Evolutionary conservation across 208 protist species (phyloP), one percentile per base, ranked within the genome.

Genomic region (Strigomonas galati): DNA sequence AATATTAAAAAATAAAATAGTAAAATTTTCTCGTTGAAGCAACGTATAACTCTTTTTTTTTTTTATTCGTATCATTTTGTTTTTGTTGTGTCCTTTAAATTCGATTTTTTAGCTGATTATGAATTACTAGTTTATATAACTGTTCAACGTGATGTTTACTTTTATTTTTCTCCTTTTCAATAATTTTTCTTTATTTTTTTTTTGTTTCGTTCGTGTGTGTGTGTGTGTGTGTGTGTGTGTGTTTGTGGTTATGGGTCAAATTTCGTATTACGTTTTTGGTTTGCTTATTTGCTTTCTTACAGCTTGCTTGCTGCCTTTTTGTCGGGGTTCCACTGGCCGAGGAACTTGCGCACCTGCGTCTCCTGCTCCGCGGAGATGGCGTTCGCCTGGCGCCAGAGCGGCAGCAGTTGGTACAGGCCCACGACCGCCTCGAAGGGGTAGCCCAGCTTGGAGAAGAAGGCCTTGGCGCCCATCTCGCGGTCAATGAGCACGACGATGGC

Each of bases 401-500:
- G 86, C 24, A 95, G 82, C 54, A 93, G 72, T 57, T 91, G 62
- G 54, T 84, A 87, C 23, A 96, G 82, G 0, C 81, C 84, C 17
- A 89, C 80, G 35, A 94, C 87, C 0, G 88, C 83, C 81, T 91
- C 77, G 58, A 96, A 91, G n/a, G 82, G 71, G 76, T 91, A 93
- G 52, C 91, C 91, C 46, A 93, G 85, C 46, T 82, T 78, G 49
- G 79, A 82, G 21, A 95, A 70, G 69, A 91, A 91, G 23, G 82
- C 71, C 72, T 90, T 88, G 35, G 92, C 95, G n/a, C 97, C 97
- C 91, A 98, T 97, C 76, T 98, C 90, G 54, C 97, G 91, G 67
- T 98, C 94, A 48, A 98, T 81, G 26, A 98, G 79, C 40, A 98
- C 97, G 0, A 98, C 90, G 40, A 95, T 96, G 32, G 96, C 81